Evolutionary conservation across 2,329 filamentous ascomycete species (phyloP).

Genomic region (Geosmithia morbida): DNA sequence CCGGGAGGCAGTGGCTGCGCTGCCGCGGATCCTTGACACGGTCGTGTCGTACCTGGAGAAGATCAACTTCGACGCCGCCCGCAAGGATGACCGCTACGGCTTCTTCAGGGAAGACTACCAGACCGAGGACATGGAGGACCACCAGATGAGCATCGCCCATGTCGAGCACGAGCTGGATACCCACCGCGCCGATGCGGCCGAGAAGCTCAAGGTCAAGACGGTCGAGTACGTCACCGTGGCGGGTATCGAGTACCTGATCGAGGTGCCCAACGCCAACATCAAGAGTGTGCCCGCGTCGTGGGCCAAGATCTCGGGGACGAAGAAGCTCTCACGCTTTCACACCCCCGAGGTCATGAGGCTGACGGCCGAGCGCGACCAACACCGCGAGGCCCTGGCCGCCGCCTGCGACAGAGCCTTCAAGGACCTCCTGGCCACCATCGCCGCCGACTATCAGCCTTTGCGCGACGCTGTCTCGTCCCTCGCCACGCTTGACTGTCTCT

Average conservation of each 20-base stretch:
- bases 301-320: constrained; percentile 90
- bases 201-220: constrained; percentile 54
- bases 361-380: constrained; percentile 78
- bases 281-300: constrained; percentile 87
- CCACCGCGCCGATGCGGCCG: constrained; percentile 57
- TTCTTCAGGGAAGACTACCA: constrained; percentile 86
- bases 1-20: constrained; percentile 53
- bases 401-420: constrained; percentile 79
- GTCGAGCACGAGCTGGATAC: constrained; percentile 80
- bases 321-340: constrained; percentile 84
- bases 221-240: constrained; percentile 72
- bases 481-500: constrained; percentile 75
- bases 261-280: constrained; percentile 69
- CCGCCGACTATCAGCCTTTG: constrained; percentile 74
- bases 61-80: constrained; percentile 74
- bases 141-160: constrained; percentile 81
- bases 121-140: constrained; percentile 75
- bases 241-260: constrained; percentile 89
- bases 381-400: constrained; percentile 83
- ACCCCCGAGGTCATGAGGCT: constrained; percentile 78
- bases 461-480: constrained; percentile 80
- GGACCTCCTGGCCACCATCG: constrained; percentile 56
- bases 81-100: constrained; percentile 77
- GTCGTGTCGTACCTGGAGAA: constrained; percentile 66
- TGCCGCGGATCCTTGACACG: constrained; percentile 63